phyloP scores from a whole-genome alignment of 257 asterid genomes.

The Primulina huaijiensis region DNA sequence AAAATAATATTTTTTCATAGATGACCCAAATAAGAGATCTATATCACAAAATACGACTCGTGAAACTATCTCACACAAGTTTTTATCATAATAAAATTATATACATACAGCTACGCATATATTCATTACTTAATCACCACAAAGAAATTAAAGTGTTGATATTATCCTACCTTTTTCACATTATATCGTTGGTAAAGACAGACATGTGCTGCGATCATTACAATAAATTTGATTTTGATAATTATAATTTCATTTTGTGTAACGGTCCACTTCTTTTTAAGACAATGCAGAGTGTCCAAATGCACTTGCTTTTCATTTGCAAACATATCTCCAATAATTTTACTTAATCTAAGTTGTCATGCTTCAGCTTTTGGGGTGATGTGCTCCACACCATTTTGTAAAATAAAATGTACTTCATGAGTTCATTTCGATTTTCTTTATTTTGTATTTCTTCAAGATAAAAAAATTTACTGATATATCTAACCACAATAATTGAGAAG shows the following conservation, averaged over 20 bases:
- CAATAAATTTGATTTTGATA: background rate
- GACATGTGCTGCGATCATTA: background rate
- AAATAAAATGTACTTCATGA: background rate
- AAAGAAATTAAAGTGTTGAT: background rate
- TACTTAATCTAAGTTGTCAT: background rate
- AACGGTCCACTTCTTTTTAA: background rate
- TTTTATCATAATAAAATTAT: no score
- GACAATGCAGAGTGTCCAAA: background rate
- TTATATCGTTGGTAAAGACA: background rate
- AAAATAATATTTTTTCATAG: no score
- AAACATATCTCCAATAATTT: no score
- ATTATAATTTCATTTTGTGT: no score
- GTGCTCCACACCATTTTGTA: background rate
- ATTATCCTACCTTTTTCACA: background rate
- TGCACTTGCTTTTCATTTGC: background rate
- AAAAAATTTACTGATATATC: no score
- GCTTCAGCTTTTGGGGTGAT: conserved; percentile 4
- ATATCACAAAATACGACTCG: no score
- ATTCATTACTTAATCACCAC: background rate
- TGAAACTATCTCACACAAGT: no score
- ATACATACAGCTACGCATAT: no score
- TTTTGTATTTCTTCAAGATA: no score
- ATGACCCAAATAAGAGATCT: no score
- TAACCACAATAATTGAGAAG: no score
- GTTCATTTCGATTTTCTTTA: no score